Conservation (phyloP, 306 rosid genomes). For the Inga laurina region DNA sequence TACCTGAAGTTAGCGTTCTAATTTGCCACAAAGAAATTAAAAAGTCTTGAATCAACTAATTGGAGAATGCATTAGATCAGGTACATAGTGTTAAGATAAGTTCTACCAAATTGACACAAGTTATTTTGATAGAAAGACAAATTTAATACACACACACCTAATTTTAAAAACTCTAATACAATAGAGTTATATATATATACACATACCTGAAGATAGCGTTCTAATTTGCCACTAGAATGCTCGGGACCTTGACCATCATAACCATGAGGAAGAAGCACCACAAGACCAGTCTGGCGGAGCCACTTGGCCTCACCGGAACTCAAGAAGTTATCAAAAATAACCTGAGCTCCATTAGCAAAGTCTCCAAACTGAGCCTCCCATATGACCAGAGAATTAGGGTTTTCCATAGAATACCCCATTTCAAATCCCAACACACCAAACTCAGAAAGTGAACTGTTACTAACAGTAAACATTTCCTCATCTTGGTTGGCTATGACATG, state of each 20-base stretch:
- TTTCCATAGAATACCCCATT: constrained; percentile 96
- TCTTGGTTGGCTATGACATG: constrained; percentile 72
- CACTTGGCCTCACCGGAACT: constrained; percentile 94
- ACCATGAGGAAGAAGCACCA: constrained; percentile 91
- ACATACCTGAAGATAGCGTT: constrained; percentile 87
- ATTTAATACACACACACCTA: no score
- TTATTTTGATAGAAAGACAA: no score
- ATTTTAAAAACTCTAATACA: no score
- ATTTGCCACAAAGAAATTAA: constrained; percentile 48
- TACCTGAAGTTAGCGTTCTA: constrained; percentile 95
- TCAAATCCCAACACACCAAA: constrained; percentile 97
- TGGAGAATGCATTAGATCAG: no score
- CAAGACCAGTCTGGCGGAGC: constrained; percentile 96
- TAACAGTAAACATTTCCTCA: constrained; percentile 93
- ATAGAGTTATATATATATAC: no score
- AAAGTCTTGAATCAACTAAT: no score
- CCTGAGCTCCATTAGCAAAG: constrained; percentile 96
- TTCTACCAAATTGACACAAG: no score
- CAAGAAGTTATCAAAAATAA: constrained; percentile 89
- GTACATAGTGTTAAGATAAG: no score
- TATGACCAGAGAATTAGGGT: constrained; percentile 86
- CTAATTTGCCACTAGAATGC: constrained; percentile 91
- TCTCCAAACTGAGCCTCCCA: constrained; percentile 99
- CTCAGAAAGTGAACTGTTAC: constrained; percentile 97
- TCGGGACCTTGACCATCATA: constrained; percentile 99